Evolutionary conservation across 805 yeast genomes (phyloP), one percentile per base, ranked within the genome.

Genomic region (Suhomyces pyralidae): DNA sequence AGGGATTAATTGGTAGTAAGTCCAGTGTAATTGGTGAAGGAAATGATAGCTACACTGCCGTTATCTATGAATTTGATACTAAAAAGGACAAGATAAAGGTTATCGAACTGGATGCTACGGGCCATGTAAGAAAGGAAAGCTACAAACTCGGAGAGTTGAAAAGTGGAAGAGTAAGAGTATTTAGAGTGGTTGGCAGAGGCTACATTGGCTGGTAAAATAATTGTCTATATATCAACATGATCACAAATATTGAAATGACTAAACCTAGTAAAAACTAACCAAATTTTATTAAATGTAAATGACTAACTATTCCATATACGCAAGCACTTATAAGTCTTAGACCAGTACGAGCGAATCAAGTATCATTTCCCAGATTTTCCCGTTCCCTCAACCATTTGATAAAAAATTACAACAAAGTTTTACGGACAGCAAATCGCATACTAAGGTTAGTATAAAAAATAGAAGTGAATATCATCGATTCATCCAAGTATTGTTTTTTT

Each of bases 111-210:
- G 80, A 77, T 34, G 54, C 65, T 4, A 61, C 68, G 34, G 86
- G 86, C 1, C 78, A 77, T 49, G 76, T 87, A 40, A 80, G 74
- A 53, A 80, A 79, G 52, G 84, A 82, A 44, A 79, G 87, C 43
- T 88, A 86, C 66, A 83, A 83, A 60, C 66, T 92, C 3, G 73
- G 81, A 2, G 96, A 90, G 54, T 78, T 93, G 81, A 85, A 81
- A 64, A 74, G 82, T 53, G 99, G 99, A 4, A 84, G 83, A 60
- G 72, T 93, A 10, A 80, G 88, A 57, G 88, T 92, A 3, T 94
- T 85, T 69, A 81, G 98, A 63, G 81, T 82, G 6, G 86, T 91
- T 30, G 89, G 88, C 10, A 81, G 90, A 55, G 83, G 81, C 34
- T 85, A 79, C 61, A 80, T 90, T 42, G 86, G 84, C 3, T 91